These are phyloP conservation scores for Penicillium fimorum DNA, from an alignment of 495 filamentous ascomycete genomes.

Conservation along the genomic window DNA sequence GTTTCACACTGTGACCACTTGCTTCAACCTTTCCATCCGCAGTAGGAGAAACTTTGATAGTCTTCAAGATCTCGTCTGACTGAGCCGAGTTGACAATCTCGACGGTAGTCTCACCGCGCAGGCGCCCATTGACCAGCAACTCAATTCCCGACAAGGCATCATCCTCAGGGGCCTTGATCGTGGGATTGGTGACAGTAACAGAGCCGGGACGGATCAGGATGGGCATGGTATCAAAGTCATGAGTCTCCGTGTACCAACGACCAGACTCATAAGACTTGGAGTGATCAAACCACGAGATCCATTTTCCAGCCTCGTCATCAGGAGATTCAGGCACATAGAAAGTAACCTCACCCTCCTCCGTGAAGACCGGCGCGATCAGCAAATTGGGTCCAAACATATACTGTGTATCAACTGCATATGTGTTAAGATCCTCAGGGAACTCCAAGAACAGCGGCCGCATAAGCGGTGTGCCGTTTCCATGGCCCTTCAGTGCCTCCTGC, in stretches of 20 bases:
- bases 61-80: conserved; percentile 35
- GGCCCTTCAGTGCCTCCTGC: conserved; percentile 49
- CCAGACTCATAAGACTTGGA: conserved; percentile 40
- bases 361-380: conserved; percentile 60
- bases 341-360: conserved; percentile 55
- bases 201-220: conserved; percentile 41
- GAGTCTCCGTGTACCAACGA: conserved; percentile 44
- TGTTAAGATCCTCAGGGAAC: conserved; percentile 61
- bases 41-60: conserved; percentile 17
- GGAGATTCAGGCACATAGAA: conserved; percentile 56
- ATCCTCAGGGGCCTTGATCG: conserved; percentile 34
- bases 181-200: conserved; percentile 35
- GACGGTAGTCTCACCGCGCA: conserved; percentile 24
- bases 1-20: conserved; percentile 19
- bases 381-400: conserved; percentile 63
- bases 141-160: conserved; percentile 40
- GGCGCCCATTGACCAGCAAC: conserved; percentile 37
- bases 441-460: conserved; percentile 63
- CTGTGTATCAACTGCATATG: conserved; percentile 62
- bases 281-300: conserved; percentile 50
- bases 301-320: conserved; percentile 46
- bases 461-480: conserved; percentile 50
- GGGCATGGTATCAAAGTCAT: conserved; percentile 42
- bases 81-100: conserved; percentile 38
- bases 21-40: conserved; percentile 18